Base-by-base conservation (phyloP, 345 rosid genomes). In the Corchorus capsularis region DNA sequence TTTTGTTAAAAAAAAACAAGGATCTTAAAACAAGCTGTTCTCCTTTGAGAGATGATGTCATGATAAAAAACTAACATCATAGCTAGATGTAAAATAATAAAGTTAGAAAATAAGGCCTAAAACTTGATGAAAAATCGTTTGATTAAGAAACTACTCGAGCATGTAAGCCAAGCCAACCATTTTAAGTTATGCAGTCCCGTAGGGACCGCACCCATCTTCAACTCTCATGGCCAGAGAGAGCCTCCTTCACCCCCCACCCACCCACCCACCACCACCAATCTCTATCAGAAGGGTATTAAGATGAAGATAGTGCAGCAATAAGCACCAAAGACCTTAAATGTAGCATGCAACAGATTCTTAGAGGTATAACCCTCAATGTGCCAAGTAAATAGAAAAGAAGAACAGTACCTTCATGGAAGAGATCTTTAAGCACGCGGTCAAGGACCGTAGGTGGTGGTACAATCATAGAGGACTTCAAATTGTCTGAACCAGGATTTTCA, bases 341-440 rank as follows among this genome's bases (percentile, higher is more conserved):
- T 39, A 41, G 72, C 46, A 71, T 5, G 47, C 52, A 66, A 49
- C 35, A 77, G 17, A 83, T 13, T 67, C 43, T 57, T 50, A 53
- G 47, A 57, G 66, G 66, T 13, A 56, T 52, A 49, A 15, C 27
- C 50, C 64, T 2, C 22, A 62, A 54, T 39, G 20, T 8, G 34
- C 56, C 17, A 6, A 34, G 27, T 46, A 59, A 34, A 61, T 47
- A 3, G 37, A 27, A 20, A 56, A 57, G 16, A 17, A 14, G 16
- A 55, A 71, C 56, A 54, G 45, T 89, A 95, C 98, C 99, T 34
- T 87, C 90, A 55, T 84, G 96, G 79, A 96, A 92, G 69, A 96
- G 95, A 84, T 96, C 98, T 85, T 92, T 96, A 75, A 96, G 83
- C 81, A 93, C 91, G 49, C 97, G 96, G 85, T 96, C 99, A 75